phyloP scores from a whole-genome alignment of 176 grass and related monocot genomes.

The Pharus latifolius region DNA sequence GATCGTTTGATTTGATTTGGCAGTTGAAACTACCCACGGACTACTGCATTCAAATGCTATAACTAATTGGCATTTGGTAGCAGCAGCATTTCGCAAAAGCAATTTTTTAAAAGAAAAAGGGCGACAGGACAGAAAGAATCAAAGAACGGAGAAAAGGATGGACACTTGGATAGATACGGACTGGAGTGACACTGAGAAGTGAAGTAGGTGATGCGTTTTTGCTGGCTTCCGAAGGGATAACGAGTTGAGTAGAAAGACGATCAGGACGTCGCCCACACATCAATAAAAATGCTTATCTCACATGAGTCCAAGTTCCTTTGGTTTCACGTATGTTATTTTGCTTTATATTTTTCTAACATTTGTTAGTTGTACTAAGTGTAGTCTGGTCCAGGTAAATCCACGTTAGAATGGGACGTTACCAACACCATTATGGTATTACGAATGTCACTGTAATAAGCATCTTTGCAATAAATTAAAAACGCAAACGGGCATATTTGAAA shows the following conservation, averaged over 20 bases:
- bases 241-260: conserved; percentile 16
- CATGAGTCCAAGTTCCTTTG: conserved; percentile 49
- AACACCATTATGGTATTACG: no score
- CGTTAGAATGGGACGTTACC: no score
- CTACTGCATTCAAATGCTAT: neutral
- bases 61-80: no score
- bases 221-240: conserved; percentile 50
- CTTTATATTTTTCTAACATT: conserved; percentile 4
- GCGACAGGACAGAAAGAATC: neutral
- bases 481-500: no score
- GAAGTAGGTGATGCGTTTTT: conserved; percentile 3
- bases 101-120: neutral
- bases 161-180: neutral
- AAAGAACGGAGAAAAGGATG: neutral
- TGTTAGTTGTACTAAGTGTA: neutral
- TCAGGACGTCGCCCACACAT: conserved; percentile 12
- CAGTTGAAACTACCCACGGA: neutral
- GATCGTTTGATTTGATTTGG: neutral
- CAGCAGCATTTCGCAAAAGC: neutral
- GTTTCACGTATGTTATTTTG: conserved; percentile 53
- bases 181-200: neutral
- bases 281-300: neutral
- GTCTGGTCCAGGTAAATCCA: conserved; percentile 10
- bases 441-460: no score
- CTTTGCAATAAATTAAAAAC: no score